Evolutionary conservation across 2,329 filamentous ascomycete genomes (phyloP).

Genomic region (Scolecobasidium constrictum): DNA sequence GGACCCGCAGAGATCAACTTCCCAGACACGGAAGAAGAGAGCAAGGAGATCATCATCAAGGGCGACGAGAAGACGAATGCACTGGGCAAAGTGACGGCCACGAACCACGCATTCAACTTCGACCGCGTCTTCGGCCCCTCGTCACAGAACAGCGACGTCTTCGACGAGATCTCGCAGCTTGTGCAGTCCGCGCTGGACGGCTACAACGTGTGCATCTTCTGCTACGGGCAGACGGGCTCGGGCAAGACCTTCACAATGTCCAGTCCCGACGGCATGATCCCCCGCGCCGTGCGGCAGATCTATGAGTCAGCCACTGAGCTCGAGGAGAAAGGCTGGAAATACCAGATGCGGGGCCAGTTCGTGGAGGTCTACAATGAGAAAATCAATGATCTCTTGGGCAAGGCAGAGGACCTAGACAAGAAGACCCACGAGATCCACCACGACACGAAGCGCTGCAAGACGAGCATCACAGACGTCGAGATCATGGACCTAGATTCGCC

Average conservation of each 20-base stretch:
- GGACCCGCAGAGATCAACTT: conserved; percentile 65
- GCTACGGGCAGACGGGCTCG: conserved; percentile 93
- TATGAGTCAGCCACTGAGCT: conserved; percentile 77
- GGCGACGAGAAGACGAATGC: conserved; percentile 78
- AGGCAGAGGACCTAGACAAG: conserved; percentile 59
- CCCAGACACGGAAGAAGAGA: conserved; percentile 69
- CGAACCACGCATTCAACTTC: conserved; percentile 79
- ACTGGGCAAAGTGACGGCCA: conserved; percentile 62
- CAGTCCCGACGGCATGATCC: conserved; percentile 91
- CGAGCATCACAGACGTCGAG: conserved; percentile 69
- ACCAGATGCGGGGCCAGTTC: conserved; percentile 89
- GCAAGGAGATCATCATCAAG: conserved; percentile 73
- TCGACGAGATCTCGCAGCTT: conserved; percentile 91
- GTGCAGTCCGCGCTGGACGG: conserved; percentile 94
- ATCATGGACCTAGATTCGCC: conserved; percentile 69
- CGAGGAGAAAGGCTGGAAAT: conserved; percentile 85
- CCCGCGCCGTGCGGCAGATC: conserved; percentile 83
- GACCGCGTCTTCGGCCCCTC: conserved; percentile 80
- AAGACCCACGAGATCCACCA: conserved; percentile 86
- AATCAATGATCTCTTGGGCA: conserved; percentile 76
- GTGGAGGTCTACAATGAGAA: conserved; percentile 98
- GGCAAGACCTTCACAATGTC: conserved; percentile 98
- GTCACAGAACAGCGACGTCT: conserved; percentile 74
- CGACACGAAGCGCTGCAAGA: conserved; percentile 71
- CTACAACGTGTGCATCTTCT: conserved; percentile 98